Percentiles rank a stretch among this genome's conserved stretches.
Conservation (phyloP, 2,329 filamentous ascomycete genomes). For the Stromatinia cepivora region DNA sequence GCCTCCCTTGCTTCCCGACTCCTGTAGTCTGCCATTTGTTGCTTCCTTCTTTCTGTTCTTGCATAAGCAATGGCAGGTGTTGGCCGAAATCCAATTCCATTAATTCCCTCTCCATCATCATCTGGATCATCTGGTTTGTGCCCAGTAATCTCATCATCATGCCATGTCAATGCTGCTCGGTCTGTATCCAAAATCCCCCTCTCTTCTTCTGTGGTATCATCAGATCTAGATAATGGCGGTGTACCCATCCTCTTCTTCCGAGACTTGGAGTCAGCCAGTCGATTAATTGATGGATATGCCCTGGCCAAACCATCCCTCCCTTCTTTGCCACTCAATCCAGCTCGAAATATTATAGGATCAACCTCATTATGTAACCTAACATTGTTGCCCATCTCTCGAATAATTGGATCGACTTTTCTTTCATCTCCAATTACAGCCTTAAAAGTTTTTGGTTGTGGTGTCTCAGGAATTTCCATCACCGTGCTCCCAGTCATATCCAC, state of each 20-base stretch:
- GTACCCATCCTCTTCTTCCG: constrained; percentile 36
- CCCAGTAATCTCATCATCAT: constrained; percentile 66
- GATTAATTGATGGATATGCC: constrained; percentile 38
- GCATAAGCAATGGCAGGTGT: constrained; percentile 61
- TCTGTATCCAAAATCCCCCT: constrained; percentile 34
- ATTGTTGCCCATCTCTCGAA: constrained; percentile 26
- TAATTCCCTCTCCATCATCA: constrained; percentile 66
- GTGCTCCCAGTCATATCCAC: constrained; percentile 11
- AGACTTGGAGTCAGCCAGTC: constrained; percentile 37
- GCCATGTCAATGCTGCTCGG: constrained; percentile 63
- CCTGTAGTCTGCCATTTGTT: constrained; percentile 63
- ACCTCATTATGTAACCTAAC: constrained; percentile 32
- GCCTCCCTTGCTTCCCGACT: constrained; percentile 63
- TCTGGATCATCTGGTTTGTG: constrained; percentile 65
- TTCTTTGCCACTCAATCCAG: constrained; percentile 25
- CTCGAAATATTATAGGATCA: constrained; percentile 37
- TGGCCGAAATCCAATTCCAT: constrained; percentile 66
- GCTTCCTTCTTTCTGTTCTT: constrained; percentile 55
- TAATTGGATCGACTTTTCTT: constrained; percentile 25
- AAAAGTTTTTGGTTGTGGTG: constrained; percentile 26
- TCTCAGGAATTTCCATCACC: constrained; percentile 24
- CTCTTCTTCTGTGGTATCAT: constrained; percentile 22
- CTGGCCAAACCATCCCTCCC: constrained; percentile 26
- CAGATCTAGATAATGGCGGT: constrained; percentile 29
- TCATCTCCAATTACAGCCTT: constrained; percentile 27